Conservation (phyloP, 805 yeast genomes). For the Tetrapisispora iriomotensis region DNA sequence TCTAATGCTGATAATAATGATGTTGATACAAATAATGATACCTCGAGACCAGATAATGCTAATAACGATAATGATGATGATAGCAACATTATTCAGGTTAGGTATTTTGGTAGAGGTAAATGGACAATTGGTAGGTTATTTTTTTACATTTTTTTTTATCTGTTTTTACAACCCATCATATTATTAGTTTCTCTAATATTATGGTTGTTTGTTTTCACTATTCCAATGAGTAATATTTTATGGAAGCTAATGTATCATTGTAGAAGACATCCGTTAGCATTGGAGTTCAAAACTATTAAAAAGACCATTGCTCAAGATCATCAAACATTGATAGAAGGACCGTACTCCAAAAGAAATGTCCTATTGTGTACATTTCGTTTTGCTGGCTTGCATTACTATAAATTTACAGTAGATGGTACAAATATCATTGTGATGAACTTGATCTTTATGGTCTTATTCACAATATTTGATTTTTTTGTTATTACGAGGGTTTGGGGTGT, state of each 20-base stretch:
- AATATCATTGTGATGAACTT: conserved; percentile 85
- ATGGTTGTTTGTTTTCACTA: conserved; percentile 81
- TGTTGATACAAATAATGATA: background rate
- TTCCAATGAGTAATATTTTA: conserved; percentile 85
- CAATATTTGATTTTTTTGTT: conserved; percentile 66
- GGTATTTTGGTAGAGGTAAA: conserved; percentile 84
- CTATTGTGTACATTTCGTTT: conserved; percentile 86
- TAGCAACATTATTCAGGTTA: conserved; percentile 12
- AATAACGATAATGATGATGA: conserved; percentile 9
- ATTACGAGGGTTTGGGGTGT: conserved; percentile 39
- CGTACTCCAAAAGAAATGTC: conserved; percentile 40
- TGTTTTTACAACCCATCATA: conserved; percentile 59
- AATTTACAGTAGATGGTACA: conserved; percentile 93
- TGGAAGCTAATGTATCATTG: conserved; percentile 62
- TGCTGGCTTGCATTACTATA: conserved; percentile 86
- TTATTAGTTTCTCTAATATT: conserved; percentile 45
- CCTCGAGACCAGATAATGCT: background rate
- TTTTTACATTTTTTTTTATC: conserved; percentile 63
- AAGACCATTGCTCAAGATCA: conserved; percentile 14
- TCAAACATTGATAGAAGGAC: conserved; percentile 5
- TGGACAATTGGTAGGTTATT: conserved; percentile 81
- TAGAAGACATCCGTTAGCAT: conserved; percentile 82
- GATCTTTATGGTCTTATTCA: conserved; percentile 68
- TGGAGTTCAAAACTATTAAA: conserved; percentile 59
- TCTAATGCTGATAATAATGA: background rate